Evolutionary conservation across 169 alveolate species (phyloP).

Genomic region (Condylostoma magnum): DNA sequence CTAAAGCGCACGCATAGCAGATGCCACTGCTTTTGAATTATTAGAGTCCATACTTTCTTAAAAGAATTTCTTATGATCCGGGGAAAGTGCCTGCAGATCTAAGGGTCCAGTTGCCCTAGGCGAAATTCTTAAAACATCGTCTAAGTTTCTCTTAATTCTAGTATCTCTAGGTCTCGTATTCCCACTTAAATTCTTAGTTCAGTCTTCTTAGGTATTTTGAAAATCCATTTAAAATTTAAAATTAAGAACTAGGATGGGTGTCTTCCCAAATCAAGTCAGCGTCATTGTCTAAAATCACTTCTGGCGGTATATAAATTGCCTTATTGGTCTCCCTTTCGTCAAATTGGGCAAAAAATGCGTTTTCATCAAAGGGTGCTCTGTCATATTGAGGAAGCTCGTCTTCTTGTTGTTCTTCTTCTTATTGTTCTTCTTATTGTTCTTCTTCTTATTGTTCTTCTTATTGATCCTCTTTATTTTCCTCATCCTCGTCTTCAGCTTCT

Average conservation of each 20-base stretch:
- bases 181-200: too few species aligned
- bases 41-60: too few species aligned
- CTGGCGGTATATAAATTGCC: constrained; percentile 25
- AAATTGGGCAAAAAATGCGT: constrained; percentile 16
- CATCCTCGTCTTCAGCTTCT: constrained; percentile 35
- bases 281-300: constrained; percentile 13
- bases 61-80: too few species aligned
- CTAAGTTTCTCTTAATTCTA: too few species aligned
- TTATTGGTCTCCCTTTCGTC: constrained; percentile 40
- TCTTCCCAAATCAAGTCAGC: constrained; percentile 34
- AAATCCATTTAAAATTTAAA: too few species aligned
- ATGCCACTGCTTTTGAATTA: constrained; percentile 10
- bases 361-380: constrained; percentile 23
- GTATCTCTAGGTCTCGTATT: too few species aligned
- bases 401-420: constrained; percentile 25
- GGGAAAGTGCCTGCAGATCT: too few species aligned
- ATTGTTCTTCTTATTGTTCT: constrained; percentile 26
- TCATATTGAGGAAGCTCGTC: too few species aligned
- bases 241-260: not conserved
- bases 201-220: too few species aligned
- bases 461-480: constrained; percentile 19
- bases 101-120: too few species aligned
- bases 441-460: constrained; percentile 29
- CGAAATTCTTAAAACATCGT: too few species aligned
- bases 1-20: constrained; percentile 26